Percentiles rank a stretch among this genome's conserved stretches.
phyloP scores from a whole-genome alignment of 331 rosid genomes.

The Malus hybrid region DNA sequence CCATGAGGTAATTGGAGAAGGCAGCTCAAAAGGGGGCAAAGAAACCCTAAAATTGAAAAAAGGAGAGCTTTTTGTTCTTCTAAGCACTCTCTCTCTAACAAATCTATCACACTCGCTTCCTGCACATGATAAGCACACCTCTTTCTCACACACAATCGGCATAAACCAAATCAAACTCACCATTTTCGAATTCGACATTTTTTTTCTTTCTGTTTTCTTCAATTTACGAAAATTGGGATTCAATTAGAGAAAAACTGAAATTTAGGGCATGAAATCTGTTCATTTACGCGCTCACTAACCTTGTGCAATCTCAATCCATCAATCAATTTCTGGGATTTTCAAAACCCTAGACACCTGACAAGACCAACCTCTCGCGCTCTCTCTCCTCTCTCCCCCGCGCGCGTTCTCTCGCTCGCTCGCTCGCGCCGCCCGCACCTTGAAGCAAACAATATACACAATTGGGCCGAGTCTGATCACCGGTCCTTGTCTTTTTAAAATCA shows the following conservation, averaged over 20 bases:
- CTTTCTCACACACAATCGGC: slow-evolving; percentile 81
- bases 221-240: slow-evolving; percentile 1
- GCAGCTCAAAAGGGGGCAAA: slow-evolving; percentile 20
- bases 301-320: slow-evolving; percentile 9
- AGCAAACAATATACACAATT: not conserved
- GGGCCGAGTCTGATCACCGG: not conserved
- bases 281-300: slow-evolving; percentile 69
- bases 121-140: slow-evolving; percentile 88
- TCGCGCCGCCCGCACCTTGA: slow-evolving; percentile 20
- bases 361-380: slow-evolving; percentile 23
- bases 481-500: not conserved
- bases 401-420: slow-evolving; percentile 13
- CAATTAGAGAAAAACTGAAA: slow-evolving; percentile 13
- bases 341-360: slow-evolving; percentile 29
- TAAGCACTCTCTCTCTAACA: slow-evolving; percentile 63
- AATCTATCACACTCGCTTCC: slow-evolving; percentile 84
- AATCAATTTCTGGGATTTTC: slow-evolving; percentile 16
- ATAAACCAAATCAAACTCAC: slow-evolving; percentile 59
- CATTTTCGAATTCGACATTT: slow-evolving; percentile 9
- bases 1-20: slow-evolving; percentile 35
- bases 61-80: slow-evolving; percentile 37
- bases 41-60: slow-evolving; percentile 49
- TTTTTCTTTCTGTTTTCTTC: not conserved
- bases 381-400: slow-evolving; percentile 3
- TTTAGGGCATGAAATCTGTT: slow-evolving; percentile 9